Percentiles rank a stretch among this genome's conserved stretches.
Conservation (phyloP, 257 asterid species). For the Cordia subcordata region DNA sequence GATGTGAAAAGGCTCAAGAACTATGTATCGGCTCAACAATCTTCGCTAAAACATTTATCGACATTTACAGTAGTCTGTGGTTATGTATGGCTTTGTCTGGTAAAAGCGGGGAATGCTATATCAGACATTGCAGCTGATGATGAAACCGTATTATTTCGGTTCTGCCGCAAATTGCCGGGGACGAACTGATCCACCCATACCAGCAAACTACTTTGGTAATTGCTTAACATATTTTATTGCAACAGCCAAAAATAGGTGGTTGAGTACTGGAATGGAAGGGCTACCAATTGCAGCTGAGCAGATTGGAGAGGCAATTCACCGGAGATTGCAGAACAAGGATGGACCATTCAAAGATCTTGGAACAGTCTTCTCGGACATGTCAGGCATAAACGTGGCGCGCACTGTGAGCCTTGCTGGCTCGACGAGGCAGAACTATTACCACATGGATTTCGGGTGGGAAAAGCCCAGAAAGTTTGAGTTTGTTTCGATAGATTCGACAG, state of each 20-base stretch:
- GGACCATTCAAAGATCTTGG: slow-evolving; percentile 5
- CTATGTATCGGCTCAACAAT: not conserved
- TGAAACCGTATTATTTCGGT: slow-evolving; percentile 8
- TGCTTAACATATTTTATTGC: slow-evolving; percentile 14
- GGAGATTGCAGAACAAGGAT: not conserved
- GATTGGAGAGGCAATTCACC: not conserved
- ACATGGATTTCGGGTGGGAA: slow-evolving; percentile 2
- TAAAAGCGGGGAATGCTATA: slow-evolving; percentile 4
- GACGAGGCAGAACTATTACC: not conserved
- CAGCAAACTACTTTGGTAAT: slow-evolving; percentile 37
- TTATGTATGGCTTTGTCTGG: slow-evolving; percentile 35
- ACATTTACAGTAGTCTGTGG: slow-evolving; percentile 32
- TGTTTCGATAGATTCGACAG: not conserved
- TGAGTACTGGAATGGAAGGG: not conserved
- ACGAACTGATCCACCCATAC: slow-evolving; percentile 26
- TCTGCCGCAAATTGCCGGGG: slow-evolving; percentile 23
- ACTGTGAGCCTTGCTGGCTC: not conserved
- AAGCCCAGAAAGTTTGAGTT: not conserved
- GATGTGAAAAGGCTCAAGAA: not conserved
- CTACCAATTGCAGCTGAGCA: not conserved
- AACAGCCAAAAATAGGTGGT: slow-evolving; percentile 1
- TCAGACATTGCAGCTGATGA: slow-evolving; percentile 1
- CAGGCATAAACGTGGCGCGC: not conserved
- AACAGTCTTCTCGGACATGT: slow-evolving; percentile 5
- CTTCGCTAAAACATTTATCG: slow-evolving; percentile 14